phyloP scores from a whole-genome alignment of 2,329 filamentous ascomycete species.

The Furcasterigmium furcatum region DNA sequence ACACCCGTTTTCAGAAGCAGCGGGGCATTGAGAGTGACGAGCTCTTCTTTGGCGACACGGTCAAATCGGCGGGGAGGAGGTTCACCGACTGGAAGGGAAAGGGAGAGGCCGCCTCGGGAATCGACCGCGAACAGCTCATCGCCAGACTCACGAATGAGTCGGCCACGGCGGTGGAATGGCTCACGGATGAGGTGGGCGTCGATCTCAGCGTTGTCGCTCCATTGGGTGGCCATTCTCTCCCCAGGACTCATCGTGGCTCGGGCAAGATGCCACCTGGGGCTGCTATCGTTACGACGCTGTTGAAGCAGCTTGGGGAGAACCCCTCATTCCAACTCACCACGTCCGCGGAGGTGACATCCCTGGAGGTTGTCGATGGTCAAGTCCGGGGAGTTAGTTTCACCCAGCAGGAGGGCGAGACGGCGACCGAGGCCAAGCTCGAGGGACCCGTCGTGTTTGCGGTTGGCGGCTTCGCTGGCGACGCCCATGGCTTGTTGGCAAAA shows the following conservation, averaged over 20 bases:
- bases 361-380: slow-evolving; percentile 30
- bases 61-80: slow-evolving; percentile 49
- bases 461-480: slow-evolving; percentile 62
- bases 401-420: slow-evolving; percentile 19
- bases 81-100: slow-evolving; percentile 18
- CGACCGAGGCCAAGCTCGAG: slow-evolving; percentile 27
- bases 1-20: slow-evolving; percentile 51
- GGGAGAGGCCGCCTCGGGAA: slow-evolving; percentile 14
- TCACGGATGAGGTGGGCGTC: slow-evolving; percentile 52
- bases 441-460: slow-evolving; percentile 58
- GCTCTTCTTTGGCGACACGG: slow-evolving; percentile 52
- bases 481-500: slow-evolving; percentile 48
- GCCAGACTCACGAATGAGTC: slow-evolving; percentile 44
- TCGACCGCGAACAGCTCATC: slow-evolving; percentile 41
- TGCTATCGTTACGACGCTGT: slow-evolving; percentile 51
- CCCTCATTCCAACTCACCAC: slow-evolving; percentile 49
- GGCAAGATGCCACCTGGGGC: slow-evolving; percentile 56
- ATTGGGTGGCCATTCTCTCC: slow-evolving; percentile 55
- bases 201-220: slow-evolving; percentile 56
- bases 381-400: slow-evolving; percentile 53
- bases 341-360: slow-evolving; percentile 47
- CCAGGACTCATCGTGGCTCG: slow-evolving; percentile 55
- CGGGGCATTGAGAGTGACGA: slow-evolving; percentile 28
- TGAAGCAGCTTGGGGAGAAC: slow-evolving; percentile 46
- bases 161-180: slow-evolving; percentile 49